Conservation (phyloP, 2,329 filamentous ascomycete species). For the Ophiostoma fasciatum region DNA sequence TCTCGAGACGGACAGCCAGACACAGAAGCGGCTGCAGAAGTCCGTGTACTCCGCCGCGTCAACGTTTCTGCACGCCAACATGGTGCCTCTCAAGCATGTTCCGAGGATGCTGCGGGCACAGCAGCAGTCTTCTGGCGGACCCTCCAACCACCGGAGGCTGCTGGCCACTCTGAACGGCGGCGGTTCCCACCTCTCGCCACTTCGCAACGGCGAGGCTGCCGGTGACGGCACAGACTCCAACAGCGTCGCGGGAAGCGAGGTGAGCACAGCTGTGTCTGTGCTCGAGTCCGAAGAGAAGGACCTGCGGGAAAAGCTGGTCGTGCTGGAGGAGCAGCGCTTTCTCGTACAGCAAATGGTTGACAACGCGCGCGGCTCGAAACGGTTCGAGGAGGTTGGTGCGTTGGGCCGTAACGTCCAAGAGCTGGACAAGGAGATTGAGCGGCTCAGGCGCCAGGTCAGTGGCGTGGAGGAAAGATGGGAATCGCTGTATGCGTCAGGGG, state of each 20-base stretch:
- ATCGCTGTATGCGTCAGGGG: constrained; percentile 28
- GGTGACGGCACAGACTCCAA: constrained; percentile 31
- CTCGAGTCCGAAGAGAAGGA: constrained; percentile 76
- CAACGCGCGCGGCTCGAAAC: constrained; percentile 56
- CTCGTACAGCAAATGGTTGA: constrained; percentile 77
- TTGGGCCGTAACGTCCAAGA: constrained; percentile 71
- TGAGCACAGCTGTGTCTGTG: constrained; percentile 37
- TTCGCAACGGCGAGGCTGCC: constrained; percentile 32
- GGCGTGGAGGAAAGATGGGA: constrained; percentile 49
- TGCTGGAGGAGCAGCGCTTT: constrained; percentile 84
- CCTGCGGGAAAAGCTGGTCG: constrained; percentile 61
- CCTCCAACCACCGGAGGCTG: constrained; percentile 15
- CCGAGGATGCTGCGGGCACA: constrained; percentile 46
- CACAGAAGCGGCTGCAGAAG: constrained; percentile 63
- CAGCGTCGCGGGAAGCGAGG: constrained; percentile 32
- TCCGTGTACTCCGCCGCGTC: constrained; percentile 72
- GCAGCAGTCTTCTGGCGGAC: constrained; percentile 16
- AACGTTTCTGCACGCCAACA: constrained; percentile 73
- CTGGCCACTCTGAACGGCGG: constrained; percentile 14
- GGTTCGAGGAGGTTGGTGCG: constrained; percentile 77
- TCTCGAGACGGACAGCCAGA: constrained; percentile 54
- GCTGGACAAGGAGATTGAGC: constrained; percentile 61
- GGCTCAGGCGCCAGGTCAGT: constrained; percentile 47
- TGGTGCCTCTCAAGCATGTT: constrained; percentile 70
- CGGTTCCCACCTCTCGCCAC: constrained; percentile 19